phyloP scores from a whole-genome alignment of 495 filamentous ascomycete species.

The Aspergillus sclerotiicarbonarius region DNA sequence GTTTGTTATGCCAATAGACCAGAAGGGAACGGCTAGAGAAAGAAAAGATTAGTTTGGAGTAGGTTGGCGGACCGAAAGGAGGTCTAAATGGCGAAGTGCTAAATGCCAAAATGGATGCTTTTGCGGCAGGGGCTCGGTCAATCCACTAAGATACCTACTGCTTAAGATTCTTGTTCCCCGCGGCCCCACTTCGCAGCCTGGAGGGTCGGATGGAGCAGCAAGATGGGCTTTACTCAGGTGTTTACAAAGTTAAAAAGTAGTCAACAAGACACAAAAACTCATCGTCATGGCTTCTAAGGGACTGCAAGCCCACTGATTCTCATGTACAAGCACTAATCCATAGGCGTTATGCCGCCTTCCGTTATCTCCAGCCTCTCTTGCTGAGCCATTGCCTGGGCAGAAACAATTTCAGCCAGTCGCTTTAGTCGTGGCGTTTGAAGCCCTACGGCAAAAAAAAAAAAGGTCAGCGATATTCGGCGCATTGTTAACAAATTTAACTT shows the following conservation, averaged over 20 bases:
- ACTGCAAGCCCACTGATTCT: slow-evolving; percentile 19
- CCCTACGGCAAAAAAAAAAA: slow-evolving; percentile 62
- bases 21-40: not conserved
- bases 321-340: slow-evolving; percentile 36
- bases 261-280: slow-evolving; percentile 13
- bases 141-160: not conserved
- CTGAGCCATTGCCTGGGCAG: slow-evolving; percentile 89
- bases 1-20: not conserved
- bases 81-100: not conserved
- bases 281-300: slow-evolving; percentile 33
- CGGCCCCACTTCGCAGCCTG: not conserved
- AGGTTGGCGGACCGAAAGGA: not conserved
- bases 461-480: slow-evolving; percentile 16
- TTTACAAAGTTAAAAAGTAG: not conserved
- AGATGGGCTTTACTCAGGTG: not conserved
- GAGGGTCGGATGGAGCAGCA: too few species aligned
- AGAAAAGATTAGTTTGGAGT: not conserved
- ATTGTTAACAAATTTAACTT: slow-evolving; percentile 33
- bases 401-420: slow-evolving; percentile 95
- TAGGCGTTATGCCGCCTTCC: slow-evolving; percentile 31
- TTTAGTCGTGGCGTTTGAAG: slow-evolving; percentile 94
- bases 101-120: not conserved
- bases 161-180: slow-evolving; percentile 1
- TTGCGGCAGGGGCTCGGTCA: not conserved
- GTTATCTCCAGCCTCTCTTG: slow-evolving; percentile 76